Percentiles rank a stretch among this genome's conserved stretches.
Conservation (phyloP, 805 yeast genomes). For the Brettanomyces sp. region DNA sequence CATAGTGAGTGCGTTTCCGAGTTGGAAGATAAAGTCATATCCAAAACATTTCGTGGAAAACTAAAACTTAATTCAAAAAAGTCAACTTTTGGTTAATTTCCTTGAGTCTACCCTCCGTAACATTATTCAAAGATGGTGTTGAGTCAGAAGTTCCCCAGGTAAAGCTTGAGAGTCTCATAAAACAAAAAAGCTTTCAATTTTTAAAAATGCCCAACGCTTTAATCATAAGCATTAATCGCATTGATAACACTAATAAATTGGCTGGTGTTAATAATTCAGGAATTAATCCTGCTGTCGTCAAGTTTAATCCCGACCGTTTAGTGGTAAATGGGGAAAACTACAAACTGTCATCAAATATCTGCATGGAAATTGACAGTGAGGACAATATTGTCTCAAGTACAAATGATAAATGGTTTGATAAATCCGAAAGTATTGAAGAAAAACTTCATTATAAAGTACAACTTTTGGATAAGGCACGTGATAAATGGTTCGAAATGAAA, state of each 20-base stretch:
- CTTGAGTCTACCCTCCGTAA: slow-evolving; percentile 49
- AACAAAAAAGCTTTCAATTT: slow-evolving; percentile 31
- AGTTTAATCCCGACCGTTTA: slow-evolving; percentile 35
- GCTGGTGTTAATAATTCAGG: slow-evolving; percentile 27
- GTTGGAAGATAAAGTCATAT: slow-evolving; percentile 13
- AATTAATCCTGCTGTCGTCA: slow-evolving; percentile 55
- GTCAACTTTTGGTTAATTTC: slow-evolving; percentile 45
- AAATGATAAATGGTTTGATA: neutral
- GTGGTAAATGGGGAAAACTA: slow-evolving; percentile 26
- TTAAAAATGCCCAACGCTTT: slow-evolving; percentile 42
- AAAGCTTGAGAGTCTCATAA: slow-evolving; percentile 33
- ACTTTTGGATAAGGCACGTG: slow-evolving; percentile 28
- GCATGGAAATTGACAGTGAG: slow-evolving; percentile 16
- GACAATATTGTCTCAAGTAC: slow-evolving; percentile 4
- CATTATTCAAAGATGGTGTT: slow-evolving; percentile 44
- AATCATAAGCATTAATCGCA: slow-evolving; percentile 49
- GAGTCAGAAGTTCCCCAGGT: slow-evolving; percentile 43
- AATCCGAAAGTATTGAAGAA: slow-evolving; percentile 1
- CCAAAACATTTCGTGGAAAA: slow-evolving; percentile 44
- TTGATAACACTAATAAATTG: slow-evolving; percentile 26
- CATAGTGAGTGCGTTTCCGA: slow-evolving; percentile 19
- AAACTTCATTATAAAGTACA: slow-evolving; percentile 39
- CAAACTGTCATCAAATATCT: slow-evolving; percentile 37
- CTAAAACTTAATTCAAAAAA: slow-evolving; percentile 20
- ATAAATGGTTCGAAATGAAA: slow-evolving; percentile 51